Conservation (phyloP, 768 basidiomycete genomes). For the Russula abietina region DNA sequence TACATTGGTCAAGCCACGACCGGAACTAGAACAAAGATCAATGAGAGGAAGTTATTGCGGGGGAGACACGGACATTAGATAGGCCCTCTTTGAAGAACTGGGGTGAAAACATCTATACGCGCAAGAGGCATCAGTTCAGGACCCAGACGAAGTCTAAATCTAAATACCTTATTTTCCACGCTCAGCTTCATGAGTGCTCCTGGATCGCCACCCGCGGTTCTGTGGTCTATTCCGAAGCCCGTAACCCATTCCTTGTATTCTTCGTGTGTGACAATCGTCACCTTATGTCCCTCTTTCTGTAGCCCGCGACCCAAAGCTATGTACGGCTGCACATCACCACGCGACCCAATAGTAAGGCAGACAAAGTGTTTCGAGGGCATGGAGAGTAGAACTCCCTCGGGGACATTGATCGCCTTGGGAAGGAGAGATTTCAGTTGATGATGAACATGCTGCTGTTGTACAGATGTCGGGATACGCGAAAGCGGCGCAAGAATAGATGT, state of each 20-base stretch:
- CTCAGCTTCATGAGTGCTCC: slow-evolving; percentile 61
- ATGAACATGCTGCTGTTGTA: slow-evolving; percentile 31
- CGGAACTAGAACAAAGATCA: slow-evolving; percentile 41
- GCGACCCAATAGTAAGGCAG: slow-evolving; percentile 60
- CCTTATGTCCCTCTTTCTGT: slow-evolving; percentile 38
- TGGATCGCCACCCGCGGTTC: slow-evolving; percentile 63
- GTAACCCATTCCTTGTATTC: slow-evolving; percentile 51
- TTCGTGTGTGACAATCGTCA: slow-evolving; percentile 45
- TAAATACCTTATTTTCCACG: slow-evolving; percentile 40
- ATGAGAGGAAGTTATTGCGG: background rate
- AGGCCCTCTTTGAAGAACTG: slow-evolving; percentile 64
- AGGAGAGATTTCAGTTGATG: slow-evolving; percentile 30
- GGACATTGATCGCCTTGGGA: slow-evolving; percentile 48
- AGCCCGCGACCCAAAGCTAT: slow-evolving; percentile 40
- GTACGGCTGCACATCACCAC: slow-evolving; percentile 49
- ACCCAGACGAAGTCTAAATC: background rate
- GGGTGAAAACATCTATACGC: slow-evolving; percentile 58
- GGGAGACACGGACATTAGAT: slow-evolving; percentile 38
- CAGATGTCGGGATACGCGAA: slow-evolving; percentile 37
- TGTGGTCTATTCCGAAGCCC: slow-evolving; percentile 52
- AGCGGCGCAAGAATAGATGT: slow-evolving; percentile 43
- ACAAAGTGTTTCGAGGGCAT: slow-evolving; percentile 47
- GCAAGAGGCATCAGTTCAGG: slow-evolving; percentile 24
- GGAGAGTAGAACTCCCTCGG: slow-evolving; percentile 31
- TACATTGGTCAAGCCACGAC: slow-evolving; percentile 58